Percentiles rank a stretch among this genome's conserved stretches.
These are phyloP conservation scores for Melocanna baccifera DNA, from an alignment of 176 grass and related monocot species.

Conservation along the genomic window DNA sequence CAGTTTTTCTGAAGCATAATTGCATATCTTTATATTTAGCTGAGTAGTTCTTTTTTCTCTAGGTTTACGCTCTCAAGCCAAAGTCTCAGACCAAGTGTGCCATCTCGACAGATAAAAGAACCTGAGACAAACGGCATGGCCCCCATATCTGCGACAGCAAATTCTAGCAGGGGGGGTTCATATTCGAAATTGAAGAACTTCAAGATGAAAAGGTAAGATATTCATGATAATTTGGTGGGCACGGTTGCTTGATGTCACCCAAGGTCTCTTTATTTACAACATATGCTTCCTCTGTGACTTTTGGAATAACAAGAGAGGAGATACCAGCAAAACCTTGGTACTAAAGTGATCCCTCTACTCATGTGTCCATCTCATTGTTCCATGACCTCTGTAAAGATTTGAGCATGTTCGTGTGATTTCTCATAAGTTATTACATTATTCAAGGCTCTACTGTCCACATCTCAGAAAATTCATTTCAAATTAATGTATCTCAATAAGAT, in stretches of 20 bases:
- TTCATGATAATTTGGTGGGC: background rate
- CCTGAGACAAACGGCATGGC: constrained; percentile 34
- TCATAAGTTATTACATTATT: background rate
- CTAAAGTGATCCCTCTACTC: background rate
- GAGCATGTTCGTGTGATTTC: background rate
- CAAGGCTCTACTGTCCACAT: background rate
- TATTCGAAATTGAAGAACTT: constrained; percentile 74
- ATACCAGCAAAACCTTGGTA: constrained; percentile 38
- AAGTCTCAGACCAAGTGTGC: constrained; percentile 51
- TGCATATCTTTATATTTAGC: constrained; percentile 8
- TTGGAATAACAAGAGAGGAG: constrained; percentile 59
- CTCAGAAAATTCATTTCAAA: constrained; percentile 20
- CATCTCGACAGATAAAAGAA: constrained; percentile 33
- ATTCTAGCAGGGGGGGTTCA: constrained; percentile 51
- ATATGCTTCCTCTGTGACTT: background rate
- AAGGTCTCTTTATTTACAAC: background rate
- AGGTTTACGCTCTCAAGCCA: constrained; percentile 86
- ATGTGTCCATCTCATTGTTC: background rate
- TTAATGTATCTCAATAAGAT: background rate
- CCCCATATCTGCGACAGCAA: background rate
- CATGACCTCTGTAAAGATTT: background rate
- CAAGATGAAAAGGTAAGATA: constrained; percentile 66
- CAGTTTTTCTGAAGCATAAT: background rate
- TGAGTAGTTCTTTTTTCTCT: constrained; percentile 16
- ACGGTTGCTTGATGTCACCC: background rate